These are phyloP conservation scores for Alliaria petiolata DNA, from an alignment of 345 rosid genomes.

Conservation along the genomic window DNA sequence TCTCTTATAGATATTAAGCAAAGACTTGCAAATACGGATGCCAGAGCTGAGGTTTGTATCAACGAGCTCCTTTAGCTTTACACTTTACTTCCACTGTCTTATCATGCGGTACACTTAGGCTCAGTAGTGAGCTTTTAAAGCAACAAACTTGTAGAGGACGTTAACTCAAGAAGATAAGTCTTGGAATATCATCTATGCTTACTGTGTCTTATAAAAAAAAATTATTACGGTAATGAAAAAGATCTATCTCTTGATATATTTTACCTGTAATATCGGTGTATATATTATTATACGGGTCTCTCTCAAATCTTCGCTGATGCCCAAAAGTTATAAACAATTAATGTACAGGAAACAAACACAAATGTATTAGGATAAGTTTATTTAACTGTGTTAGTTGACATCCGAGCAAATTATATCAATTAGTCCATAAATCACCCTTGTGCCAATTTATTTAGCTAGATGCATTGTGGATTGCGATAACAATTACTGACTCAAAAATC, in stretches of 20 bases:
- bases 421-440: not conserved
- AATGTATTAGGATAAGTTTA: not conserved
- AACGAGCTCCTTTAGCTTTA: not conserved
- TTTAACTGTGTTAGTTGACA: not conserved
- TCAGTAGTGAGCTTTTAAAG: not conserved
- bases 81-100: not conserved
- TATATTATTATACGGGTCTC: not conserved
- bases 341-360: not conserved
- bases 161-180: not conserved
- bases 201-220: not conserved
- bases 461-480: not conserved
- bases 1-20: constrained; percentile 59
- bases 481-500: not conserved
- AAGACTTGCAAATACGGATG: constrained; percentile 58
- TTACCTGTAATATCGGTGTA: not conserved
- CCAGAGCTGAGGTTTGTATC: too few species aligned
- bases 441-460: not conserved
- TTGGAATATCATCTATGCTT: not conserved
- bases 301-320: not conserved
- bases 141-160: not conserved
- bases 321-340: not conserved
- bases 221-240: not conserved
- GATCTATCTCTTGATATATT: not conserved
- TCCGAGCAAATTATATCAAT: not conserved
- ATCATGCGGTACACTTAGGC: constrained; percentile 4